Evolutionary conservation across 2,329 filamentous ascomycete species (phyloP).

Genomic region (Polytolypa hystricis): DNA sequence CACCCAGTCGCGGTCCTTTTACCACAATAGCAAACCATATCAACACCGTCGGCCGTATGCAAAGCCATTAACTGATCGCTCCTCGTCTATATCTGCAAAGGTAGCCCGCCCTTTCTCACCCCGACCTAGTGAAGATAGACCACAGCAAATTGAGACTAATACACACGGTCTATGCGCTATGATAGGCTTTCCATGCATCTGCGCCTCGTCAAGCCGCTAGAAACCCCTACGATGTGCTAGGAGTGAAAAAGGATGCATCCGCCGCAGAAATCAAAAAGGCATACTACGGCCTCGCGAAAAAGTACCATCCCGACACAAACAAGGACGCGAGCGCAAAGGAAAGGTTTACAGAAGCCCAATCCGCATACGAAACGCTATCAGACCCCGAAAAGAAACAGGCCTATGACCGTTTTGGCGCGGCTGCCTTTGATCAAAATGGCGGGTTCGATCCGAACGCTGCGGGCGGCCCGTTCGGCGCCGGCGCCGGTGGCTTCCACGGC

Average conservation of each 20-base stretch:
- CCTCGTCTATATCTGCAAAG: constrained; percentile 16
- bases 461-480: constrained; percentile 42
- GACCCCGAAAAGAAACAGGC: constrained; percentile 88
- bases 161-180: too few species aligned
- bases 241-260: constrained; percentile 71
- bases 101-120: constrained; percentile 15
- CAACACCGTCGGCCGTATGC: constrained; percentile 19
- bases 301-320: constrained; percentile 96
- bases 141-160: not conserved
- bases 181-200: constrained; percentile 34
- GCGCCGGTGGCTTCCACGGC: constrained; percentile 47
- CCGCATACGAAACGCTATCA: constrained; percentile 85
- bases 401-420: constrained; percentile 80
- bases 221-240: constrained; percentile 80
- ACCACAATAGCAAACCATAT: constrained; percentile 18
- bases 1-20: constrained; percentile 26
- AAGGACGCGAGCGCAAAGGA: constrained; percentile 91
- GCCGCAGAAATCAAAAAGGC: constrained; percentile 91
- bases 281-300: constrained; percentile 95
- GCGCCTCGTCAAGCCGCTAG: constrained; percentile 55
- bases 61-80: constrained; percentile 16
- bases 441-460: constrained; percentile 68
- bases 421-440: constrained; percentile 54
- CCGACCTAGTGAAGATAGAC: not conserved
- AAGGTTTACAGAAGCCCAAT: constrained; percentile 84